Conservation (phyloP, 805 yeast genomes). For the Cyberlindnera saturnus region DNA sequence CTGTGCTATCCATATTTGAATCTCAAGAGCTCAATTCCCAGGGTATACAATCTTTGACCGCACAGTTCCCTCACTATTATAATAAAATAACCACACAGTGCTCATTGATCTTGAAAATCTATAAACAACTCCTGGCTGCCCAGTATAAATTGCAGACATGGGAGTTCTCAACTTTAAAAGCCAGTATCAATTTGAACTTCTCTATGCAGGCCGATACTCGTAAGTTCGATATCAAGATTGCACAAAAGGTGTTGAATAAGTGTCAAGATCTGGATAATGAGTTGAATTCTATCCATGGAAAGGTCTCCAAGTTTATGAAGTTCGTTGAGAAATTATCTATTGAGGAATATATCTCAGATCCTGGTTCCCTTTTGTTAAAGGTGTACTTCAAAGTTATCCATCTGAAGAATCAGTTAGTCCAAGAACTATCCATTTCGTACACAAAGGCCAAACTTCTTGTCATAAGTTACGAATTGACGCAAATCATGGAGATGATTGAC, state of each 20-base stretch:
- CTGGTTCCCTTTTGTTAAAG: slow-evolving; percentile 20
- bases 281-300: slow-evolving; percentile 39
- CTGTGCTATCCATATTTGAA: slow-evolving; percentile 10
- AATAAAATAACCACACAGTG: slow-evolving; percentile 21
- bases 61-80: slow-evolving; percentile 9
- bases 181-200: slow-evolving; percentile 24
- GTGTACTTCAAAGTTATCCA: slow-evolving; percentile 33
- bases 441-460: slow-evolving; percentile 59
- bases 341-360: slow-evolving; percentile 19
- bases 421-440: slow-evolving; percentile 50
- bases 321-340: slow-evolving; percentile 24
- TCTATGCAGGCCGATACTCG: slow-evolving; percentile 14
- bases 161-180: slow-evolving; percentile 26
- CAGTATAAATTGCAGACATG: slow-evolving; percentile 26
- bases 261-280: slow-evolving; percentile 40
- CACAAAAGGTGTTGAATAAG: slow-evolving; percentile 45
- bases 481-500: slow-evolving; percentile 26
- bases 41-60: slow-evolving; percentile 8
- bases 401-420: slow-evolving; percentile 44
- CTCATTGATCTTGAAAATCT: slow-evolving; percentile 20
- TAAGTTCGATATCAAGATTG: slow-evolving; percentile 47
- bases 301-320: slow-evolving; percentile 41
- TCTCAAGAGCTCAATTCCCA: slow-evolving; percentile 5
- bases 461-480: slow-evolving; percentile 58
- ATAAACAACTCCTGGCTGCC: slow-evolving; percentile 23